These are phyloP conservation scores for Elsinoe australis DNA, from an alignment of 2,329 filamentous ascomycete genomes.

Conservation along the genomic window DNA sequence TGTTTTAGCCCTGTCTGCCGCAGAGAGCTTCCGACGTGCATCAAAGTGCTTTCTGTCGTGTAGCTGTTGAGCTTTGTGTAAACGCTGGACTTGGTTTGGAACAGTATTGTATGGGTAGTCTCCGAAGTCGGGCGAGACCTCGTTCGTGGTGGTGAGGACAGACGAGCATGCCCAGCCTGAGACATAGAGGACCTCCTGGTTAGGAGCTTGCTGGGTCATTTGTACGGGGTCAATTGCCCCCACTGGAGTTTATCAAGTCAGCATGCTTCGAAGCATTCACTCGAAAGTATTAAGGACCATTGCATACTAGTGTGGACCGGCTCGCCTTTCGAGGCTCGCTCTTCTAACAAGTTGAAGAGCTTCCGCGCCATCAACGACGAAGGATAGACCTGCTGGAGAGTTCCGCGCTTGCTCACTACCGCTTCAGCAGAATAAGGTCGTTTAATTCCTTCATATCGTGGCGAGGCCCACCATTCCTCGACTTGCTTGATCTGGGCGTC, in stretches of 20 bases:
- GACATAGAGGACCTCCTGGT: slow-evolving; percentile 93
- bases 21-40: slow-evolving; percentile 64
- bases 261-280: slow-evolving; percentile 25
- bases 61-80: slow-evolving; percentile 94
- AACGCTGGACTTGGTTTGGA: slow-evolving; percentile 90
- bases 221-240: slow-evolving; percentile 97
- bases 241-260: slow-evolving; percentile 50
- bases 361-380: slow-evolving; percentile 94
- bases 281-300: not conserved
- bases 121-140: slow-evolving; percentile 94
- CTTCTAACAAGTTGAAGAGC: slow-evolving; percentile 79
- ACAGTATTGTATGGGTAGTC: slow-evolving; percentile 99
- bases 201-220: slow-evolving; percentile 95
- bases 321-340: slow-evolving; percentile 67
- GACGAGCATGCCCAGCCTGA: slow-evolving; percentile 98
- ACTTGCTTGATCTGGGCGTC: slow-evolving; percentile 78
- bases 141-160: slow-evolving; percentile 85
- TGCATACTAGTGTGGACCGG: slow-evolving; percentile 83
- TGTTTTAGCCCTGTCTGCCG: slow-evolving; percentile 63
- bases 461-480: slow-evolving; percentile 80
- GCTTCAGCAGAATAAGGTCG: slow-evolving; percentile 84
- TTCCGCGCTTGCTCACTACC: slow-evolving; percentile 86
- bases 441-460: slow-evolving; percentile 81
- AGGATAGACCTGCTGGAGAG: slow-evolving; percentile 77
- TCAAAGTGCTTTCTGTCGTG: slow-evolving; percentile 97